These are phyloP conservation scores for Nigrospora sphaerica DNA, from an alignment of 2,329 filamentous ascomycete genomes.

Conservation along the genomic window DNA sequence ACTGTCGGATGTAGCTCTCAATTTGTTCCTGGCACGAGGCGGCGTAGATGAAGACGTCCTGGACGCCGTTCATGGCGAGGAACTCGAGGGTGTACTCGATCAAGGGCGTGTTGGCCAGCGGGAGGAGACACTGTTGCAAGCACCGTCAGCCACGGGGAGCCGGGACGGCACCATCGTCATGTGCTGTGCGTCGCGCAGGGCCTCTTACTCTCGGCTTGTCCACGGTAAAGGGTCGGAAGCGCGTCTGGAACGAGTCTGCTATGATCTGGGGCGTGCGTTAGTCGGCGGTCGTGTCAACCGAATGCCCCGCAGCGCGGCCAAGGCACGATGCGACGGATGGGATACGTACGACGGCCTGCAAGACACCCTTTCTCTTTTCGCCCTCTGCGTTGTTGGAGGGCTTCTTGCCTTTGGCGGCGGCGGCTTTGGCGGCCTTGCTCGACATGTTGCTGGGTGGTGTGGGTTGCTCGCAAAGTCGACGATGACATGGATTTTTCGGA, in stretches of 20 bases:
- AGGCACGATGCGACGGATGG: conserved; percentile 8
- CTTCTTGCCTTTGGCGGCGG: conserved; percentile 44
- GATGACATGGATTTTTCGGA: neutral
- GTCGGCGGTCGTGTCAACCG: neutral
- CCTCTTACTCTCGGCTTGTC: conserved; percentile 74
- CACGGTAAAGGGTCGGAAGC: conserved; percentile 83
- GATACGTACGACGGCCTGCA: conserved; percentile 33
- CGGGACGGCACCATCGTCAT: conserved; percentile 2
- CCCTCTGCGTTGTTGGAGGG: conserved; percentile 38
- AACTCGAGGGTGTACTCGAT: conserved; percentile 98
- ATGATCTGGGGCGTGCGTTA: conserved; percentile 54
- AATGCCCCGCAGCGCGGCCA: conserved; percentile 7
- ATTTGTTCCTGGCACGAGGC: conserved; percentile 81
- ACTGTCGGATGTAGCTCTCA: conserved; percentile 76
- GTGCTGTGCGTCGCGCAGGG: neutral
- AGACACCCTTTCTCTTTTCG: conserved; percentile 51
- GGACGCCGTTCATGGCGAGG: conserved; percentile 88
- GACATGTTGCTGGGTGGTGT: neutral
- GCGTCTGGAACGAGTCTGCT: conserved; percentile 88
- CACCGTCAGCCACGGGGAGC: conserved; percentile 6
- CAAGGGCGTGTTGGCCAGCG: conserved; percentile 85
- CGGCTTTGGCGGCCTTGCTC: conserved; percentile 8
- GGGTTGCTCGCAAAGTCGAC: neutral
- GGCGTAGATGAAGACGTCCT: conserved; percentile 89
- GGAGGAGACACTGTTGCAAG: conserved; percentile 69